Evolutionary conservation across 345 rosid species (phyloP).

Genomic region (Eucalyptus dawsonii): DNA sequence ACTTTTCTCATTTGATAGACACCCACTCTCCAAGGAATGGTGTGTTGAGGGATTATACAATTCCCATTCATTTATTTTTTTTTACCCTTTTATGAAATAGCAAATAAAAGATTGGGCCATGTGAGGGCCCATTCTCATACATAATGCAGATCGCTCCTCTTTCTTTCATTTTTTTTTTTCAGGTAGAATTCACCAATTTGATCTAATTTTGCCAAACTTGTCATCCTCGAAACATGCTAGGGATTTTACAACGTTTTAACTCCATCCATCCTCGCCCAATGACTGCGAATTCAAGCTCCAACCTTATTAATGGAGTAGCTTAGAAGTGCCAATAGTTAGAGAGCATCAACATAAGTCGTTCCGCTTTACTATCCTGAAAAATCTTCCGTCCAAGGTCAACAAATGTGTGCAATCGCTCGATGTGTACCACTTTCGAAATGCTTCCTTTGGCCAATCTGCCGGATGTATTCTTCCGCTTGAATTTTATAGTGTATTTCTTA

Average conservation of each 20-base stretch:
- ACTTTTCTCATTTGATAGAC: background rate
- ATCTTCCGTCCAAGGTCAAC: background rate
- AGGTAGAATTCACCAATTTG: background rate
- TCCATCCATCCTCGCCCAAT: background rate
- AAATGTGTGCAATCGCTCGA: background rate
- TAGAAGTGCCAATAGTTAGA: background rate
- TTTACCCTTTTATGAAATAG: background rate
- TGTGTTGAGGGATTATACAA: background rate
- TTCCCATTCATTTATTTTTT: background rate
- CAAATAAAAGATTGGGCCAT: background rate
- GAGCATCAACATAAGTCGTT: background rate
- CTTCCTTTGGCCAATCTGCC: background rate
- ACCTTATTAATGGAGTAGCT: background rate
- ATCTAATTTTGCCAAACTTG: background rate
- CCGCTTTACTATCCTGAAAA: background rate
- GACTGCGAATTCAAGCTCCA: background rate
- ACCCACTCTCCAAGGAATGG: background rate
- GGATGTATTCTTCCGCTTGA: background rate
- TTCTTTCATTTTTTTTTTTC: background rate
- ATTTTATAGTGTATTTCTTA: background rate
- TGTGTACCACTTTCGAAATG: background rate
- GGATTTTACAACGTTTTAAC: background rate
- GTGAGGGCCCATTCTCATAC: background rate
- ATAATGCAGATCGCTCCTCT: fast-evolving
- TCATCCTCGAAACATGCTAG: background rate